Conservation (phyloP, 805 yeast genomes). For the Groenewaldozyma salmanticensis region DNA sequence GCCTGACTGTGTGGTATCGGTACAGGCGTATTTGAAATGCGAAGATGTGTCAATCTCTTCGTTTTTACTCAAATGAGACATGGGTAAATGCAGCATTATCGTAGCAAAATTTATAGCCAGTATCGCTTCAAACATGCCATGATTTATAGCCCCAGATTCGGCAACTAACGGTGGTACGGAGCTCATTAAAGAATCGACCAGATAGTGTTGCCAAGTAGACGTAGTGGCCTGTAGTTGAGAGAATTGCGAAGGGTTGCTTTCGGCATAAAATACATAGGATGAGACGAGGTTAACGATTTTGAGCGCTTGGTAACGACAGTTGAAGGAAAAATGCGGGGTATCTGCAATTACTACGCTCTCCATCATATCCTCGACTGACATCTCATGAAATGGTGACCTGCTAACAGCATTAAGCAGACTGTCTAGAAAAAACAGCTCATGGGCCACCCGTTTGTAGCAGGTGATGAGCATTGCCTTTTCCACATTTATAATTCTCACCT, state of each 20-base stretch:
- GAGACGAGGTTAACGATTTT: background rate
- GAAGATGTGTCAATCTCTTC: no score
- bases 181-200: background rate
- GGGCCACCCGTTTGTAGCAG: background rate
- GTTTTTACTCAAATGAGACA: background rate
- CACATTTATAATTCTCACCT: background rate
- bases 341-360: background rate
- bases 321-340: background rate
- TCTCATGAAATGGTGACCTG: no score
- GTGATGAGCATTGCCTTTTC: background rate
- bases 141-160: background rate
- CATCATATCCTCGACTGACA: background rate
- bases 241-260: background rate
- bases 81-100: background rate
- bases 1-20: background rate
- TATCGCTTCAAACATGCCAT: background rate
- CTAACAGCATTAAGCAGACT: background rate
- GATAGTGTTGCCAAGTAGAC: background rate
- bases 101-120: background rate
- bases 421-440: background rate
- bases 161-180: background rate
- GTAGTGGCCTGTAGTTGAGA: background rate
- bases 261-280: background rate
- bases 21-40: no score
- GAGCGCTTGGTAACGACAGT: background rate